Percentiles rank a stretch among this genome's conserved stretches.
phyloP scores from a whole-genome alignment of 441 rosid species.

The Gossypium davidsonii region DNA sequence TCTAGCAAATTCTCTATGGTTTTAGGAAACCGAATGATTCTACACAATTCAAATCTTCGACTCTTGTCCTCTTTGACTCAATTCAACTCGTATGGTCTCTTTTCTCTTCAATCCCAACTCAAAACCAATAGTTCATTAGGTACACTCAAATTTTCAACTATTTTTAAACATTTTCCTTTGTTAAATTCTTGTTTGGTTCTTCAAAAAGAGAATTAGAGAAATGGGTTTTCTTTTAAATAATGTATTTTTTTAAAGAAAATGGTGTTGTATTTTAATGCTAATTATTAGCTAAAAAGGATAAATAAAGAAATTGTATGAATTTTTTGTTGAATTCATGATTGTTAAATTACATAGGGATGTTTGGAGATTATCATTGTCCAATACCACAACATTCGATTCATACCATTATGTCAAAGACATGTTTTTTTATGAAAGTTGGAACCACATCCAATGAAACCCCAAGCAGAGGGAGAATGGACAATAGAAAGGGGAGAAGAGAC shows the following conservation, averaged over 20 bases:
- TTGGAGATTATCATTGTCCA: neutral
- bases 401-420: neutral
- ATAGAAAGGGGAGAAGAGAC: too few relatives aligned
- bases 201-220: neutral
- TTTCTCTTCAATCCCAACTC: constrained; percentile 24
- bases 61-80: constrained; percentile 23
- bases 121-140: constrained; percentile 28
- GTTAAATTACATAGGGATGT: neutral
- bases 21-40: constrained; percentile 25
- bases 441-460: neutral
- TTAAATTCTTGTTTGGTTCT: neutral
- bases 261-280: neutral
- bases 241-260: too few relatives aligned
- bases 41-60: constrained; percentile 21
- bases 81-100: constrained; percentile 11
- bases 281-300: neutral
- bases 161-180: too few relatives aligned
- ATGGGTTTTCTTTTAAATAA: neutral
- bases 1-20: constrained; percentile 39
- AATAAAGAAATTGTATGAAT: neutral
- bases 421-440: neutral
- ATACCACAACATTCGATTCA: neutral
- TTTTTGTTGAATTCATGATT: neutral
- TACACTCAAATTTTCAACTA: neutral
- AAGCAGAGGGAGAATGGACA: too few relatives aligned